Conservation (phyloP, 352 stramenopile species). For the Phytophthora pluvialis region DNA sequence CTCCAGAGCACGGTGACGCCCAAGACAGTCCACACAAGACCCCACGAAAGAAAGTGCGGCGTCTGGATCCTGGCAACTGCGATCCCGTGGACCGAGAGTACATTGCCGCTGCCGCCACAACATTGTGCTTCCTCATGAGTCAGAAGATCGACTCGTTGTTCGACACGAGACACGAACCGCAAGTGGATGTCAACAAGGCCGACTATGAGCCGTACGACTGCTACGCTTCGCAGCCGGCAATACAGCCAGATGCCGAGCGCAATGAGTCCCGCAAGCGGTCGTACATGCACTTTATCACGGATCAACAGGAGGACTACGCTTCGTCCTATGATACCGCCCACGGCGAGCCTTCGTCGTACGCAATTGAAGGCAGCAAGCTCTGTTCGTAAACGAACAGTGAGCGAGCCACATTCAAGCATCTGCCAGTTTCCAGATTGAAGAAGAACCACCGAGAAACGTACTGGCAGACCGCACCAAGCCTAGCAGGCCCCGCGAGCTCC, state of each 20-base stretch:
- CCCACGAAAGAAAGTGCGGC: conserved; percentile 67
- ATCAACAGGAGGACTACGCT: conserved; percentile 48
- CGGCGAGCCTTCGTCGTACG: conserved; percentile 52
- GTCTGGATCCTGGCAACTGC: conserved; percentile 43
- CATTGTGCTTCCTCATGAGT: conserved; percentile 84
- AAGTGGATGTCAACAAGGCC: conserved; percentile 47
- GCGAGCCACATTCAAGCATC: conserved; percentile 24
- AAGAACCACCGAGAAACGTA: conserved; percentile 9
- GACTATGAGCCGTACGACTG: conserved; percentile 81
- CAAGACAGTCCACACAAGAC: conserved; percentile 38
- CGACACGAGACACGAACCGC: conserved; percentile 50
- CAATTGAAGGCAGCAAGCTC: conserved; percentile 80
- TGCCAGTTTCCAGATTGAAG: conserved; percentile 13
- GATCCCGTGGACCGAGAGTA: conserved; percentile 80
- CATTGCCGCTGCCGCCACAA: conserved; percentile 79
- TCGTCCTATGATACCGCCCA: conserved; percentile 42
- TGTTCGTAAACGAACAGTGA: conserved; percentile 57
- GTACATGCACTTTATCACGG: conserved; percentile 83
- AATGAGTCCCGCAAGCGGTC: conserved; percentile 64
- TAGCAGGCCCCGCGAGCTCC: conserved; percentile 15
- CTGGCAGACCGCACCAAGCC: conserved; percentile 27
- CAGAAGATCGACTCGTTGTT: conserved; percentile 87
- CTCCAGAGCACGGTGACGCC: conserved; percentile 35
- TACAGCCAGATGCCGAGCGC: conserved; percentile 18
- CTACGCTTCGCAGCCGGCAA: conserved; percentile 43